A percentile compares a stretch with the other conserved stretches of the same genome.
Conservation (phyloP, 345 rosid genomes). For the Conringia planisiliqua region DNA sequence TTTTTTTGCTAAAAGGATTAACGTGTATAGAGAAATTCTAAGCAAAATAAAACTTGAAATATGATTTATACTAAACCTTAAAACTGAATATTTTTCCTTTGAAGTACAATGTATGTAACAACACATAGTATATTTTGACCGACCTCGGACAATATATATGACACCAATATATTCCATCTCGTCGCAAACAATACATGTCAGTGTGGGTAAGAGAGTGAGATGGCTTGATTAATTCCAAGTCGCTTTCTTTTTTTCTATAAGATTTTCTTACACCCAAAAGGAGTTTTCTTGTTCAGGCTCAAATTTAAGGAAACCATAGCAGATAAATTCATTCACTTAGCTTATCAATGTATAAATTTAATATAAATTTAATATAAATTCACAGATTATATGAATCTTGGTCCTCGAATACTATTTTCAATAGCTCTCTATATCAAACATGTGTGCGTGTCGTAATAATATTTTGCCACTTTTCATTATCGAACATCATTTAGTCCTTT, state of each 20-base stretch:
- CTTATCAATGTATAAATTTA: not conserved
- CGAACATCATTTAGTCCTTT: not conserved
- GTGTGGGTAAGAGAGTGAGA: too few relatives aligned
- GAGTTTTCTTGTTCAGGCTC: not conserved
- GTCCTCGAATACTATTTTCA: not conserved
- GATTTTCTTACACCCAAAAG: not conserved
- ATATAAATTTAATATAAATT: not conserved
- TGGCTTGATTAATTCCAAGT: too few relatives aligned
- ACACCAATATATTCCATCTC: too few relatives aligned
- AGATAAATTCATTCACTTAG: not conserved
- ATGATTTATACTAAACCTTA: not conserved
- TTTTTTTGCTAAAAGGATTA: not conserved
- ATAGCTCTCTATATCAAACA: not conserved
- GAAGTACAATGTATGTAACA: too few relatives aligned
- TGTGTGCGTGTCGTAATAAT: not conserved
- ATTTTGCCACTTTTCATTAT: not conserved
- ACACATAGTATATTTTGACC: not conserved
- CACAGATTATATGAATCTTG: not conserved
- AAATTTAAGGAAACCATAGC: not conserved
- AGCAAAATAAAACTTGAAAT: not conserved
- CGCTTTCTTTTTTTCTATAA: not conserved
- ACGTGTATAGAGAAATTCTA: not conserved
- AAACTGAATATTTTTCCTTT: not conserved
- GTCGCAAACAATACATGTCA: too few relatives aligned
- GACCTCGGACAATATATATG: not conserved